These are phyloP conservation scores for Dittrichia graveolens DNA, from an alignment of 129 eudicot genomes.

Conservation along the genomic window DNA sequence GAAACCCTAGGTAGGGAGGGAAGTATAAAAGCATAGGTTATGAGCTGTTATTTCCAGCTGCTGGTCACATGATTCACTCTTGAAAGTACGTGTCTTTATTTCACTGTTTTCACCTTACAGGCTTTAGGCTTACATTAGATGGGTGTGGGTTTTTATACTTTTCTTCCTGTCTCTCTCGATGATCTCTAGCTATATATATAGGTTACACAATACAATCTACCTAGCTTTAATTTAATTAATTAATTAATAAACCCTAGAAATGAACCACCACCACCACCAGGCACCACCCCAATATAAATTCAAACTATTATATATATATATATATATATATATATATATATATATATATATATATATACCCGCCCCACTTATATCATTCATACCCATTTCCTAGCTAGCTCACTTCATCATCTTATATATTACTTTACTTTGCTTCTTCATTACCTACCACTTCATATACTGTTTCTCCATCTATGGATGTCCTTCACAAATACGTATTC, in stretches of 20 bases:
- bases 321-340: too few species aligned
- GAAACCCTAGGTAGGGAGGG: conserved; percentile 27
- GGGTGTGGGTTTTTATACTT: conserved; percentile 24
- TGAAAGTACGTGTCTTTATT: conserved; percentile 32
- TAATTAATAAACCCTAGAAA: conserved; percentile 5
- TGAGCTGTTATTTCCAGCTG: conserved; percentile 41
- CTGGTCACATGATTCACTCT: conserved; percentile 42
- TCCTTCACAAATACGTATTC: too few species aligned
- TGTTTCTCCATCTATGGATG: too few species aligned
- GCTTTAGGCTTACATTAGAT: too few species aligned
- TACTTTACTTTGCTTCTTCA: neutral
- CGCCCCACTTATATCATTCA: too few species aligned
- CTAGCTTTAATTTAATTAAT: too few species aligned
- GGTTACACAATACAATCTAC: too few species aligned
- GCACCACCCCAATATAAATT: conserved; percentile 26
- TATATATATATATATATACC: too few species aligned
- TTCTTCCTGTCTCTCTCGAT: conserved; percentile 34
- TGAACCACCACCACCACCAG: neutral
- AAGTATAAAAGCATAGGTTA: conserved; percentile 29
- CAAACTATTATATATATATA: conserved; percentile 13
- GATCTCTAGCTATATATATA: too few species aligned
- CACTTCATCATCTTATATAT: too few species aligned
- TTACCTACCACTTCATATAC: neutral
- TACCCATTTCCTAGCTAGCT: too few species aligned
- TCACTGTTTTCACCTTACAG: conserved; percentile 34